phyloP scores from a whole-genome alignment of 345 rosid species.

The Murraya koenigii region DNA sequence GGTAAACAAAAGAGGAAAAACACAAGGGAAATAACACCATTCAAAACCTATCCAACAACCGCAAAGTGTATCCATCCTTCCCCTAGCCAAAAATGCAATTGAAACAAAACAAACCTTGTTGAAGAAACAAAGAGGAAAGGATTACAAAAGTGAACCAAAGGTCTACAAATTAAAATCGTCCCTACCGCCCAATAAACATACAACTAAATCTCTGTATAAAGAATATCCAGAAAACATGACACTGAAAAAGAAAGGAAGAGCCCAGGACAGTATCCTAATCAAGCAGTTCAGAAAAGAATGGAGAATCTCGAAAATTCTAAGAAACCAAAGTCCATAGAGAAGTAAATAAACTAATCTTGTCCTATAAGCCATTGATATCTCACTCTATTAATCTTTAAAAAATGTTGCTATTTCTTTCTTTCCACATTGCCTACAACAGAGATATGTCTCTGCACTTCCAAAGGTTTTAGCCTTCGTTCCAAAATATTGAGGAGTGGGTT shows the following conservation, averaged over 20 bases:
- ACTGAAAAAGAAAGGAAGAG: not conserved
- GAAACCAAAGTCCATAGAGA: not conserved
- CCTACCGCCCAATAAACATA: not conserved
- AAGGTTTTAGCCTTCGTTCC: not conserved
- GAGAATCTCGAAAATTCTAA: not conserved
- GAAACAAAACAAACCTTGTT: not conserved
- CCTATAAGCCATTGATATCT: not conserved
- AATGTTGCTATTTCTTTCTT: not conserved
- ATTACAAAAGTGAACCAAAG: not conserved
- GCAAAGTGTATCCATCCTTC: not conserved
- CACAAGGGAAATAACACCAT: too few relatives aligned
- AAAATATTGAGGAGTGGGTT: not conserved
- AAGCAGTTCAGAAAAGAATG: not conserved
- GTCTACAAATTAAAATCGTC: not conserved
- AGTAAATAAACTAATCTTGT: not conserved
- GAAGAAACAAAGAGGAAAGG: not conserved
- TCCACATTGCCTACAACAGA: not conserved
- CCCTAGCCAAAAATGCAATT: not conserved
- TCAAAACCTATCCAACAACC: not conserved
- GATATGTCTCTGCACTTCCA: not conserved
- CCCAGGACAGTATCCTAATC: not conserved
- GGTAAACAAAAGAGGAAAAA: not conserved
- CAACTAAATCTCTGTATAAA: not conserved
- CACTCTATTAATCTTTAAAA: not conserved
- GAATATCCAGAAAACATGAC: not conserved